A percentile compares a stretch with the other conserved stretches of the same genome.
Conservation (phyloP, 225 moss, liverwort and hornwort species). For the Physcomitrium patens region DNA sequence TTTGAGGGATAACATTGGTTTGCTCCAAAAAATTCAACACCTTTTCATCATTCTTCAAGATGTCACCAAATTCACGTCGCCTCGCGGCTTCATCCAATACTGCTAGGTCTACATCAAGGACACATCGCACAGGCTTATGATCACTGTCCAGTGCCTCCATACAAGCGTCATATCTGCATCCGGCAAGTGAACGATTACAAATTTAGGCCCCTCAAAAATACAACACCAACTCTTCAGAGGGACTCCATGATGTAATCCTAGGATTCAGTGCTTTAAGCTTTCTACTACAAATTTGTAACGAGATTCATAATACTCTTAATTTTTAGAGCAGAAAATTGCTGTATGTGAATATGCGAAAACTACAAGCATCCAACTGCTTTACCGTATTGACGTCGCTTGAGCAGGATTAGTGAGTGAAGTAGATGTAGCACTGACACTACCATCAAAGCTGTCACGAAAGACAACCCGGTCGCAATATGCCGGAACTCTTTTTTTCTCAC, state of each 20-base stretch:
- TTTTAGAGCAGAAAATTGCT: not conserved
- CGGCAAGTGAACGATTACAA: constrained; percentile 23
- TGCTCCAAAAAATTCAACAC: constrained; percentile 58
- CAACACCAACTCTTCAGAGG: too few species aligned
- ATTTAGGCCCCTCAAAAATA: not conserved
- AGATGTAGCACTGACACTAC: constrained; percentile 39
- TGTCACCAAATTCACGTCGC: constrained; percentile 77
- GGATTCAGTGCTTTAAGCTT: not conserved
- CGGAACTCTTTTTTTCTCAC: constrained; percentile 94
- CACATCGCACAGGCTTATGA: constrained; percentile 93
- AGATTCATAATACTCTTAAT: not conserved
- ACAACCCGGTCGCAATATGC: constrained; percentile 98
- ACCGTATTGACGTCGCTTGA: constrained; percentile 74
- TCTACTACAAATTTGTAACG: not conserved
- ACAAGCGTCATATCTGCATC: constrained; percentile 85
- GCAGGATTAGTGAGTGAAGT: constrained; percentile 77
- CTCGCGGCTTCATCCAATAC: constrained; percentile 89
- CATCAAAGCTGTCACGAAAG: constrained; percentile 92
- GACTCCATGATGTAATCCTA: not conserved
- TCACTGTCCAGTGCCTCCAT: constrained; percentile 91
- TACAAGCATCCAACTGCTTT: constrained; percentile 20
- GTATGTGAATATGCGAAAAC: not conserved
- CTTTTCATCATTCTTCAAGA: constrained; percentile 56
- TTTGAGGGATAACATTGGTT: constrained; percentile 73
- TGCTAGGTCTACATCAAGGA: constrained; percentile 81